A percentile compares a stretch with the other conserved stretches of the same genome.
Conservation (phyloP, 2,329 filamentous ascomycete genomes). For the Xylariaceae sp. region DNA sequence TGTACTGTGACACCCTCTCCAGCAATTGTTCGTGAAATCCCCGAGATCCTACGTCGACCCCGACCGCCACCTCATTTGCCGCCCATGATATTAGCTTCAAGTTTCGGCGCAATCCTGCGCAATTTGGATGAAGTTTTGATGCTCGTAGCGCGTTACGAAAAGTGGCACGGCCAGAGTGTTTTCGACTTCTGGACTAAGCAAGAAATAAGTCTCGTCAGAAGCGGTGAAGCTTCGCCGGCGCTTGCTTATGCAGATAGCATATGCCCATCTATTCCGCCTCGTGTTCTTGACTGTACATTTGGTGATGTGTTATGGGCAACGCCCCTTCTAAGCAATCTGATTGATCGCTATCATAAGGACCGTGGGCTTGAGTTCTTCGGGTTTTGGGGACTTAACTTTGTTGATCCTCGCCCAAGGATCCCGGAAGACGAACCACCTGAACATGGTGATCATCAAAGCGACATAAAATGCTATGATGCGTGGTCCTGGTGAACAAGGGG, state of each 20-base stretch:
- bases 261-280: constrained; percentile 7
- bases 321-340: constrained; percentile 10
- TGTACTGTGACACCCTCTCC: background rate
- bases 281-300: constrained; percentile 4
- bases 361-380: constrained; percentile 10
- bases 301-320: background rate
- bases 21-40: background rate
- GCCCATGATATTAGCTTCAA: background rate
- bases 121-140: constrained; percentile 4
- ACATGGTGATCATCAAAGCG: no score
- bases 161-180: background rate
- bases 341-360: constrained; percentile 17
- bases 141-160: constrained; percentile 11
- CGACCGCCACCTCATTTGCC: constrained; percentile 4
- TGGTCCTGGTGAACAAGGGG: no score
- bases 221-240: background rate
- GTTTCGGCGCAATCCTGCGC: constrained; percentile 1
- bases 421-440: background rate
- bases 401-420: background rate
- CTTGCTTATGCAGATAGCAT: background rate
- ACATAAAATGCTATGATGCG: no score
- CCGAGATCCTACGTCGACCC: constrained; percentile 5
- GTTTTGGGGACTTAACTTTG: background rate
- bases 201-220: background rate
- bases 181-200: constrained; percentile 10